Base-by-base conservation (phyloP, 1,139 yeast genomes). In the Wickerhamiella infanticola region DNA sequence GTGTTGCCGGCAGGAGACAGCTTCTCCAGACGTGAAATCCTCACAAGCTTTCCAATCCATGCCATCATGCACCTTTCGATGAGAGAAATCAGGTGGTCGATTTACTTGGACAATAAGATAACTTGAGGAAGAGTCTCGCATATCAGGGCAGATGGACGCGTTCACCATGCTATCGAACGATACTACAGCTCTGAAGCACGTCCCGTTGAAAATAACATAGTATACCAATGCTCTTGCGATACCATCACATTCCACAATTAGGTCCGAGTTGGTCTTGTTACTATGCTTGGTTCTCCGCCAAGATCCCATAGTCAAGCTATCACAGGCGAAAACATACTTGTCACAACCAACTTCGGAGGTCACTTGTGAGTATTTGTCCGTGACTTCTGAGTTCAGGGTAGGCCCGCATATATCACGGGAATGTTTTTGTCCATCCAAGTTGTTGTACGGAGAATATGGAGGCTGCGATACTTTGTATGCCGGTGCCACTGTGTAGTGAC, bases 321-420 rank as follows among this genome's bases (percentile, higher is more conserved):
- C 35, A 25, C 41, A 39, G 26, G 35, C 29, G 26, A 39, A 18
- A 3, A 27, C 24, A 58, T 24, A 11, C 41, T 18, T 18, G 18
- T 18, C 18, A 18, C 18, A 18, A 18, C 18, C 18, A 18, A 18
- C 18, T 18, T 18, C 18, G 18, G 2, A 18, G 18, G 18, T 18
- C 18, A 18, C 18, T 18, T 18, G 18, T 18, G 18, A 18, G 18
- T 18, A 18, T 18, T 18, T 18, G 18, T 18, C 18, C 18, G 18
- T 18, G 2, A 18, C 18, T 18, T 18, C 18, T 18, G 18, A 18
- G 18, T 18, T 18, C 18, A 18, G 18, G 18, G 18, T 18, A 18
- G 18, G 18, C 18, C 18, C 18, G 18, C 18, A 18, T 18, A 18
- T 18, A 18, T 18, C 18, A 18, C 18, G 18, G 18, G 18, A 18